Base-by-base conservation (phyloP, 441 rosid genomes). In the Populus trichocarpa region DNA sequence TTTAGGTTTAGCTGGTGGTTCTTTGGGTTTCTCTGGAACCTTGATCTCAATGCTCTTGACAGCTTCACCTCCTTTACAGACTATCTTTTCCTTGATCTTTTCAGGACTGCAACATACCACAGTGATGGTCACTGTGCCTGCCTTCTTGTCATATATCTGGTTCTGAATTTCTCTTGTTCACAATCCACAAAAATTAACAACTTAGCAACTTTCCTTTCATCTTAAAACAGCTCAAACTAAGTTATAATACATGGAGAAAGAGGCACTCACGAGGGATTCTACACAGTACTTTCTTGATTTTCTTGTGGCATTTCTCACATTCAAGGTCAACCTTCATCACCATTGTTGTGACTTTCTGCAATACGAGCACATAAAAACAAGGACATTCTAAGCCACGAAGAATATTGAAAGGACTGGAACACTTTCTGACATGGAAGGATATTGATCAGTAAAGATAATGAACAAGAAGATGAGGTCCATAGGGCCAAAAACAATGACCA, bases 71-170 rank as follows among this genome's bases (percentile, higher is more conserved):
- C 92, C 96, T 73, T 87, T 92, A 83, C 86, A 77, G 69, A 90
- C 72, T 59, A 93, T 83, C 82, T 89, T 93, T 65, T 90, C 80
- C 87, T 77, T 86, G 8, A 95, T 84, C 86, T 79, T 88, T 73
- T 92, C 97, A 10, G 97, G 96, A 46, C 88, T 83, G 78, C 98
- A 95, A 75, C 96, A 90, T 4, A 87, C 80, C 32, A 95, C 97
- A 14, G 80, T 92, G 85, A 95, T 85, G 57, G 67, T 80, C 80
- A 93, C 97, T 6, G 76, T 82, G 78, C 92, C 91, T 8, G 81
- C 68, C 87, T 95, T 90, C 59, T 88, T 91, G 76, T 95, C 96
- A 70, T 85, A 92, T 2, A 38, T 8, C 38, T 86, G 92, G 86
- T 83, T 90, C 68, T 86, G 87, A 71, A 93, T 89, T 85, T 95